Percentiles rank a stretch among this genome's conserved stretches.
Conservation (phyloP, 2,329 filamentous ascomycete genomes). For the Pseudopyricularia cyperi region DNA sequence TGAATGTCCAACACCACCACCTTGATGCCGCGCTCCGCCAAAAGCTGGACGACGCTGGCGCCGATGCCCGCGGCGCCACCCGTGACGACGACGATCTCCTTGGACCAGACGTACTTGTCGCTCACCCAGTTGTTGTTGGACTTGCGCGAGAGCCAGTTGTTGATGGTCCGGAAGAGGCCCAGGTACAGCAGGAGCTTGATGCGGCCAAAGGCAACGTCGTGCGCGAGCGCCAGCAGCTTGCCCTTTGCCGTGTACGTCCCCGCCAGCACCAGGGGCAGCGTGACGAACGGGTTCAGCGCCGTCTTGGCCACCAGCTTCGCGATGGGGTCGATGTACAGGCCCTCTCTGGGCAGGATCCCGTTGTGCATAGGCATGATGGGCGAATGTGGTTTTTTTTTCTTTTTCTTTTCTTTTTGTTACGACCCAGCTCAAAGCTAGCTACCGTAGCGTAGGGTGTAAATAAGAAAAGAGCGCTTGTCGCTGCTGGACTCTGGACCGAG, state of each 20-base stretch:
- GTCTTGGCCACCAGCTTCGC: constrained; percentile 44
- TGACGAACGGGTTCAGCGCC: constrained; percentile 49
- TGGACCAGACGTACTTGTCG: constrained; percentile 34
- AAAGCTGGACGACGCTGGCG: constrained; percentile 45
- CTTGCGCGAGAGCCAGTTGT: constrained; percentile 35
- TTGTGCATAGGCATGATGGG: constrained; percentile 32
- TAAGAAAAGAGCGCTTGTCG: too few species aligned
- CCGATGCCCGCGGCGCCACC: constrained; percentile 67
- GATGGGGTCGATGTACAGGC: constrained; percentile 48
- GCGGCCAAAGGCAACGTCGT: constrained; percentile 34
- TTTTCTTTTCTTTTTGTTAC: too few species aligned
- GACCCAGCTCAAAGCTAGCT: too few species aligned
- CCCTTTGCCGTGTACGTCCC: constrained; percentile 52
- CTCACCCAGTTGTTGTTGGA: constrained; percentile 34
- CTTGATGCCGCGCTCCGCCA: constrained; percentile 52
- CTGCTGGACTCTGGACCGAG: too few species aligned
- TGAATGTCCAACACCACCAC: constrained; percentile 63
- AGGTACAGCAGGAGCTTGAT: constrained; percentile 40
- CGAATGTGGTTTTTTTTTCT: too few species aligned
- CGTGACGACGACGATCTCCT: constrained; percentile 53
- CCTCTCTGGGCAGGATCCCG: constrained; percentile 40
- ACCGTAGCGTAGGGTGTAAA: too few species aligned
- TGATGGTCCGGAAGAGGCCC: constrained; percentile 34
- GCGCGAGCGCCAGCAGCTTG: constrained; percentile 36
- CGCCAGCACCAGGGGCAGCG: constrained; percentile 50